Evolutionary conservation across 163 green algal genomes (phyloP), one percentile per base, ranked within the genome.

Genomic region (Volvox carteri): DNA sequence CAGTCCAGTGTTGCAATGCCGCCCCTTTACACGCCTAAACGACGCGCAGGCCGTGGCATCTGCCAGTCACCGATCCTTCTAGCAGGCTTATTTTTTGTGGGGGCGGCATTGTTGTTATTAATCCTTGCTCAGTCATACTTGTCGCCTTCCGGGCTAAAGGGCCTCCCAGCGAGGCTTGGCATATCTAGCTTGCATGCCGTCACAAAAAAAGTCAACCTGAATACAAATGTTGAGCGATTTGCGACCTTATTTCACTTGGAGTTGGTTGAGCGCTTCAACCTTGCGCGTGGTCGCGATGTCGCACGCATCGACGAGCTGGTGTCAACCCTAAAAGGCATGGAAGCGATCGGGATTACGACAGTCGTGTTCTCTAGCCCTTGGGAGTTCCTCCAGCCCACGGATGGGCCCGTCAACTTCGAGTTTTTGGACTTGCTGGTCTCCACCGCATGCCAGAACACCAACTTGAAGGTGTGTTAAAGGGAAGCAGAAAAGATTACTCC

Each of bases 391-490:
- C 56, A 77, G 60, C 58, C 25, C 1, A 37, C 12, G 18, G 42
- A 23, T 12, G 19, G 41, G 52, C 1, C 11, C 19, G 11, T 77
- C 41, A 30, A 44, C 7, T 77, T 33, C 41, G 60, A 35, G 1
- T 65, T 77, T 16, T 28, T 86, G 41, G 78, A 86, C 41, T 11
- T 48, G 6, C n/a, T 86, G 4, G 42, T 46, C 18, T 41, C 44
- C 5, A 77, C 37, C 14, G 42, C 42, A 16, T 86, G 78, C 58
- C 11, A 62, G 18, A 76, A 65, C 58, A 86, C 78, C 0, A 33
- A 23, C 0, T n/a, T 86, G 21, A 86, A 86, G 78, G 78, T 67
- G 12, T 5, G 78, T n/a, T n/a, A n/a, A n/a, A n/a, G n/a, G n/a
- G n/a, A n/a, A n/a, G n/a, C n/a, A n/a, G n/a, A n/a, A n/a, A n/a